Base-by-base conservation (phyloP, 306 rosid species). In the Cicer chorassanicum region DNA sequence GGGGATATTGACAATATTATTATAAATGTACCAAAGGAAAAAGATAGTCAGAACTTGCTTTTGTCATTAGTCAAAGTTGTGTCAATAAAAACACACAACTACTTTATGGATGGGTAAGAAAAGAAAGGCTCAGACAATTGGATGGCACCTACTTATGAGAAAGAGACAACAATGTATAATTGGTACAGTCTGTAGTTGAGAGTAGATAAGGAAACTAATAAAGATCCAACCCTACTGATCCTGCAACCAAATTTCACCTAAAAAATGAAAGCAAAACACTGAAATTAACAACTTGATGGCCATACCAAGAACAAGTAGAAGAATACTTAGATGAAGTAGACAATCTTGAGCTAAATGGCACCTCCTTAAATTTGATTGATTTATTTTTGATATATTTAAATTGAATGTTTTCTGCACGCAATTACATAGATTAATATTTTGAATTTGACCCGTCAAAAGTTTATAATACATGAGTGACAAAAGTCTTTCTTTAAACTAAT, bases 151-250 rank as follows among this genome's bases (percentile, higher is more conserved):
- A 71, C 43, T 71, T 39, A 67, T 49, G 54, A 68, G 18, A 73
- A 66, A 10, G 65, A 77, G 21, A 34, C 65, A 60, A 39, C 39
- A n/a, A 4, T 3, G 5, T 29, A 4, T 7, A 74, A 49, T 41
- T 7, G 72, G 11, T 11, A 44, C 54, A 60, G 65, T 29, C 36
- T 49, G 34, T 53, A 3, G 77, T 81, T 75, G 77, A 68, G 80
- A 45, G 69, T 70, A 53, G 81, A 51, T 61, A 69, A 5, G 69
- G 62, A 61, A 53, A 43, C 12, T 62, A 75, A 61, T 68, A 16
- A 42, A 50, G 43, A 81, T 16, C 39, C 43, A 62, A 62, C 81
- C 80, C 80, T 77, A 68, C 78, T 43, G 8, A 61, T 14, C 55
- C 69, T 38, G 7, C 19, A 70, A n/a, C 16, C 18, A 8, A 14